Evolutionary conservation across 1,284 basidiomycete species (phyloP), one percentile per base, ranked within the genome.

Genomic region (Earliella scabrosa): DNA sequence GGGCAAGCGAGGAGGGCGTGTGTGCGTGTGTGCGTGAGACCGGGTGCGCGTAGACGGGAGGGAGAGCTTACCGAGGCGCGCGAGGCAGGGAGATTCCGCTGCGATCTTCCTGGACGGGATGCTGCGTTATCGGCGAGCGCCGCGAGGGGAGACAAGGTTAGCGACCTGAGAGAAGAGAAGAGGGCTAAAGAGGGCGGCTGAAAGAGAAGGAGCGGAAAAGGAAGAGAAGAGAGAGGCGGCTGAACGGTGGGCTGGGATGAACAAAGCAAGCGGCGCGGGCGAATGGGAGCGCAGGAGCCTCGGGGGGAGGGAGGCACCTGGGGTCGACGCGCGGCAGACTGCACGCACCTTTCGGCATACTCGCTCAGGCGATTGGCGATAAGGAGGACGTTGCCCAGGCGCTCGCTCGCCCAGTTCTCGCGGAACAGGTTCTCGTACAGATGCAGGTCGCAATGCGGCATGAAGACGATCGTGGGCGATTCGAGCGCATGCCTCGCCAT

Each of bases 391-490:
- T 65, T 66, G 50, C 69, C 61, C 53, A 82, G 62, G 13, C 64
- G 61, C 14, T 75, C 73, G 29, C 58, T 65, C 44, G 75, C 70
- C 84, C 86, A 87, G 68, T 90, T 90, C 14, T 79, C 77, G 56
- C 77, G 77, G 54, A 91, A 69, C 45, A 90, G 66, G 60, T 73
- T 77, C 66, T 91, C 87, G 71, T 90, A 90, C 24, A 91, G 75
- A 54, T 78, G 76, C 66, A 86, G 66, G 67, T 89, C 87, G 66
- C 89, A 91, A 68, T 91, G 88, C 29, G 88, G 89, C 88, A 90
- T 90, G 73, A 82, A 90, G 51, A 85, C 75, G 52, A 91, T 75
- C 45, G 86, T 89, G 58, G 82, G 81, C 27, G 59, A 56, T 29
- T 61, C 53, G 20, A 73, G 54, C 43, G 44, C 58, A 56, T 75